Conservation (phyloP, 305 asterid species). For the Rubia occidens region DNA sequence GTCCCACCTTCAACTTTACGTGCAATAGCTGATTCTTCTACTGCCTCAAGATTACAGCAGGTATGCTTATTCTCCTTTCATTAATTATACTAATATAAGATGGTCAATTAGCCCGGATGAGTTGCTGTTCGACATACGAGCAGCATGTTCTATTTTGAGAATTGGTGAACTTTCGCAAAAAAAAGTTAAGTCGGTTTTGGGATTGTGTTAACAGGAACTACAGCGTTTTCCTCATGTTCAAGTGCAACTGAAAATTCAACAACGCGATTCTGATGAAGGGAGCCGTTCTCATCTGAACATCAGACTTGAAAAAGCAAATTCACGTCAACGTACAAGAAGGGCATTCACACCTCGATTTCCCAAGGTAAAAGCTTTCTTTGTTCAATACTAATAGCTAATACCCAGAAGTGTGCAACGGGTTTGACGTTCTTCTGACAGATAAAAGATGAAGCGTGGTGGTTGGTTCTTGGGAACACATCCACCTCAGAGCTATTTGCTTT, state of each 20-base stretch:
- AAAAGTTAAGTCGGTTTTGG: neutral
- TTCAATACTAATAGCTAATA: neutral
- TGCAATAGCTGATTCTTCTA: constrained; percentile 38
- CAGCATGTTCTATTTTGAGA: neutral
- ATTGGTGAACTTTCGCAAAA: neutral
- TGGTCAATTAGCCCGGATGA: neutral
- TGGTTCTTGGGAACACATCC: constrained; percentile 65
- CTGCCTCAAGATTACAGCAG: constrained; percentile 57
- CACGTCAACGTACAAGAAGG: constrained; percentile 46
- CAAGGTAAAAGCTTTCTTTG: constrained; percentile 43
- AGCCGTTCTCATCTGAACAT: constrained; percentile 38
- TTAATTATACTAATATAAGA: neutral
- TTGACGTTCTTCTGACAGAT: constrained; percentile 40
- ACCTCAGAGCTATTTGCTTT: constrained; percentile 59
- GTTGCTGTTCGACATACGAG: neutral
- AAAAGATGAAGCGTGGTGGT: constrained; percentile 98
- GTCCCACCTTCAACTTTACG: constrained; percentile 38
- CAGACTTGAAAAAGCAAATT: constrained; percentile 49
- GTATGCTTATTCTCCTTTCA: constrained; percentile 29
- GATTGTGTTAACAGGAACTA: constrained; percentile 42
- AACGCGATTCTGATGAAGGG: constrained; percentile 31
- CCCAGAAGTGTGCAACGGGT: constrained; percentile 5
- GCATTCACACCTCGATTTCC: constrained; percentile 83
- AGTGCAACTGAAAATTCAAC: constrained; percentile 52
- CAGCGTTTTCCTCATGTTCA: constrained; percentile 63